Evolutionary conservation across 2,329 filamentous ascomycete genomes (phyloP).

Genomic region (Pseudopithomyces chartarum): DNA sequence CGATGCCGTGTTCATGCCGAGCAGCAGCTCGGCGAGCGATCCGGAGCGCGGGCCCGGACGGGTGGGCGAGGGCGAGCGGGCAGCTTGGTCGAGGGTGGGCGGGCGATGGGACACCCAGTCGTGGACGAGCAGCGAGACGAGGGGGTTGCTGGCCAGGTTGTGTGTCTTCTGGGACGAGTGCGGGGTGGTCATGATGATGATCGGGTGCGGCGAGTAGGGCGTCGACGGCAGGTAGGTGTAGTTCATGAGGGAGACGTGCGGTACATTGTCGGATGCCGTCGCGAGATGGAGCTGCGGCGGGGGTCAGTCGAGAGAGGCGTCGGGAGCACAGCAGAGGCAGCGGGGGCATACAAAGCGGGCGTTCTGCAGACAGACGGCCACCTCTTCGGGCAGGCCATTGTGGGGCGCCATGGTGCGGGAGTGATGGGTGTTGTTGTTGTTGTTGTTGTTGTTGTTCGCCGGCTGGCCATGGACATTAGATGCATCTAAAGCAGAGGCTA

Average conservation of each 20-base stretch:
- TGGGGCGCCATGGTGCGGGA: constrained; percentile 46
- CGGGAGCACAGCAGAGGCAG: neutral
- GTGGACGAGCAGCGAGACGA: constrained; percentile 92
- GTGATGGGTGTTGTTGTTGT: constrained; percentile 9
- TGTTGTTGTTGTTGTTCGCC: neutral
- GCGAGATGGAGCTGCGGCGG: constrained; percentile 82
- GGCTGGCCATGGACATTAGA: too few species aligned
- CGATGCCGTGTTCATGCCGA: constrained; percentile 89
- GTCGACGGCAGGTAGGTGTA: constrained; percentile 88
- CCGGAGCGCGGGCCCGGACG: constrained; percentile 58
- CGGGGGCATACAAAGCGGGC: constrained; percentile 77
- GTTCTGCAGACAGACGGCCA: constrained; percentile 89
- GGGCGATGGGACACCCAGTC: constrained; percentile 97
- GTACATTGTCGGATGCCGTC: constrained; percentile 80
- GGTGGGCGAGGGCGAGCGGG: constrained; percentile 66
- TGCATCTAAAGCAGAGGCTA: too few species aligned
- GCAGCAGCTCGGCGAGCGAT: constrained; percentile 78
- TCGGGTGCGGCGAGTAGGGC: constrained; percentile 66
- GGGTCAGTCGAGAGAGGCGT: constrained; percentile 2
- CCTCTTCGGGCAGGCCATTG: constrained; percentile 76
- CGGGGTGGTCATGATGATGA: constrained; percentile 92
- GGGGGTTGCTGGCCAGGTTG: constrained; percentile 82
- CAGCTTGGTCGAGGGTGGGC: constrained; percentile 65
- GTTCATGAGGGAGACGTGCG: constrained; percentile 97
- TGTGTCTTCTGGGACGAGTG: constrained; percentile 77